Base-by-base conservation (phyloP, 441 rosid species). In the Croton laevigatus region DNA sequence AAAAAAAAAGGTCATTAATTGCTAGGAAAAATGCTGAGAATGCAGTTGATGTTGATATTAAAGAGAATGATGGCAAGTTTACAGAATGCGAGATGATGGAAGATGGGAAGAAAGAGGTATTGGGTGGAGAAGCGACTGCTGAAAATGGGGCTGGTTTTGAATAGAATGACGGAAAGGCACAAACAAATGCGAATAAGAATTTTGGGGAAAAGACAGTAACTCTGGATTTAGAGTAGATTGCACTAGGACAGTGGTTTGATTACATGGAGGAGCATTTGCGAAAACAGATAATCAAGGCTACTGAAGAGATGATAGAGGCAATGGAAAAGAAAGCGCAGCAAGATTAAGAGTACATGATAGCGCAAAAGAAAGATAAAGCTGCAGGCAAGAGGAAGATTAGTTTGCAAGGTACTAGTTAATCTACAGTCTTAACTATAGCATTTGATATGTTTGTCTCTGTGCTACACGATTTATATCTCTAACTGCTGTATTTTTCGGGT, bases 181-280 rank as follows among this genome's bases (percentile, higher is more conserved):
- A 12, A 59, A 23, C 2, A 6, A 46, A n/a, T 52, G 66, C 27
- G n/a, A 69, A 44, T 10, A 34, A 40, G 38, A 32, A 65, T 19
- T 55, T 49, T 36, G 80, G 66, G 59, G 70, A 62, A 67, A 23
- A 42, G 45, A 73, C 76, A 54, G 69, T 40, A 34, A 17, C 73
- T 27, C 2, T 27, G 36, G 83, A 83, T 79, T 79, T 83, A 62
- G 83, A 68, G 72, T 81, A 71, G 67, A 81, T 85, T 85, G 78
- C 82, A 8, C 22, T 86, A 52, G 82, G 77, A 61, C 76, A 87
- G 38, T 89, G 90, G 93, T 86, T 87, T 62, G 76, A 81, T 65
- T 79, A 52, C 66, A 59, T 89, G 87, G 85, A 81, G 70, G 78
- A 64, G 76, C 58, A 82, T 34, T 55, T 82, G 71, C 83, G 70